Percentiles rank a stretch among this genome's conserved stretches.
phyloP scores from a whole-genome alignment of 306 rosid species.

The Phaseolus lunatus region DNA sequence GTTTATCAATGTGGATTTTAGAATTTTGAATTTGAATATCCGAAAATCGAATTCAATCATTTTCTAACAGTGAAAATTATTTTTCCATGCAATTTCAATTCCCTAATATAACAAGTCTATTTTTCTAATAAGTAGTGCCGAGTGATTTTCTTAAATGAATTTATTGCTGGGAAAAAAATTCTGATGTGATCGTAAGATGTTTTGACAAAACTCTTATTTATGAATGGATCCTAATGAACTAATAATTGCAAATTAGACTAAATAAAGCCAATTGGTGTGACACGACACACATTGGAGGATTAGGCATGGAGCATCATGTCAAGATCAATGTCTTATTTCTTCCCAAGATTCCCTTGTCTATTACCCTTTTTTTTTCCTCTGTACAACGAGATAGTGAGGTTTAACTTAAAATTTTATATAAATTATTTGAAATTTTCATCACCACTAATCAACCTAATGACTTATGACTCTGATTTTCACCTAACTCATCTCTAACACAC shows the following conservation, averaged over 20 bases:
- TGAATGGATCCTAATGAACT: background rate
- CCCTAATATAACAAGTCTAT: too few relatives aligned
- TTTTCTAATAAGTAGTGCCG: too few relatives aligned
- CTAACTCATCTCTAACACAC: too few relatives aligned
- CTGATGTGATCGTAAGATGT: background rate
- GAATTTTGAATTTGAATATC: too few relatives aligned
- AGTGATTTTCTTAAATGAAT: too few relatives aligned
- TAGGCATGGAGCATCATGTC: background rate
- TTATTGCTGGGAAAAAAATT: too few relatives aligned
- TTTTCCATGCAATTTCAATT: too few relatives aligned
- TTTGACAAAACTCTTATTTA: background rate
- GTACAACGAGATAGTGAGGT: background rate
- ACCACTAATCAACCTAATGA: background rate
- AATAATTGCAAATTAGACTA: background rate
- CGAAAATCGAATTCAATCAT: too few relatives aligned
- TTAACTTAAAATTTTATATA: background rate
- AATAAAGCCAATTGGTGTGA: background rate
- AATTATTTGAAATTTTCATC: background rate
- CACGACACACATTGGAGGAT: background rate
- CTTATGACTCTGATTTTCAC: too few relatives aligned
- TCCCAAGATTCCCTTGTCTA: background rate
- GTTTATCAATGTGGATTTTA: too few relatives aligned
- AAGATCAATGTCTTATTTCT: background rate
- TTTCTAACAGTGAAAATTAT: too few relatives aligned
- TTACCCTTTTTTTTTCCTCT: background rate